Evolutionary conservation across 192 early-diverging fungal species (phyloP).

Genomic region (Backusella parvicylindrica): DNA sequence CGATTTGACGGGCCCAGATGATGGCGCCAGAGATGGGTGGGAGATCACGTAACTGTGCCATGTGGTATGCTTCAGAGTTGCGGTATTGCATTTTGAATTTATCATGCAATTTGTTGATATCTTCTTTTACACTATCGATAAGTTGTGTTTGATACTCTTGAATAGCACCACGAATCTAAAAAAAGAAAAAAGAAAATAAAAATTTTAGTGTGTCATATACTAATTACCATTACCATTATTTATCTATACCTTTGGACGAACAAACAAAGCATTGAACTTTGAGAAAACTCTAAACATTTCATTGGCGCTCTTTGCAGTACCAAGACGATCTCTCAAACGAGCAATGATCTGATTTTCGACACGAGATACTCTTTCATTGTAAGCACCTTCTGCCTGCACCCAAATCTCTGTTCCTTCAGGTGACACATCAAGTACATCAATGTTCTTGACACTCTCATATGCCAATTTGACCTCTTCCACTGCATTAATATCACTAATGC

Average conservation of each 20-base stretch:
- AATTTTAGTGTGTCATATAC: neutral
- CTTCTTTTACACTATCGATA: conserved; percentile 98
- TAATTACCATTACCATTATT: neutral
- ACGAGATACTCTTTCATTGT: conserved; percentile 92
- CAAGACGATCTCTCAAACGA: conserved; percentile 87
- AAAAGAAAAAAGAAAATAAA: neutral
- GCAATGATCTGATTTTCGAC: conserved; percentile 99
- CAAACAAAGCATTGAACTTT: conserved; percentile 99
- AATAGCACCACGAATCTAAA: conserved; percentile 94
- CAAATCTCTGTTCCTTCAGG: conserved; percentile 91
- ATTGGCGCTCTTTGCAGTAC: conserved; percentile 92
- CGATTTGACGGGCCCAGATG: conserved; percentile 97
- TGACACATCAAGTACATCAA: conserved; percentile 95
- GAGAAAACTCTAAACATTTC: conserved; percentile 99
- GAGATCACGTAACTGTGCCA: conserved; percentile 91
- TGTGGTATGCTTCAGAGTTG: conserved; percentile 80
- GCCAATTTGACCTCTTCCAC: conserved; percentile 87
- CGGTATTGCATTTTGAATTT: conserved; percentile 93
- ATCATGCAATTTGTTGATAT: conserved; percentile 91
- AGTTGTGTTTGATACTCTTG: conserved; percentile 99
- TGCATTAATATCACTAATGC: conserved; percentile 68
- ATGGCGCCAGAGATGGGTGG: conserved; percentile 93
- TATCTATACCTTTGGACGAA: conserved; percentile 80
- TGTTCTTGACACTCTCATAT: conserved; percentile 87
- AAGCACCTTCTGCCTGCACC: conserved; percentile 84